Evolutionary conservation across 352 stramenopile species (phyloP).

Genomic region (Globisporangium splendens): DNA sequence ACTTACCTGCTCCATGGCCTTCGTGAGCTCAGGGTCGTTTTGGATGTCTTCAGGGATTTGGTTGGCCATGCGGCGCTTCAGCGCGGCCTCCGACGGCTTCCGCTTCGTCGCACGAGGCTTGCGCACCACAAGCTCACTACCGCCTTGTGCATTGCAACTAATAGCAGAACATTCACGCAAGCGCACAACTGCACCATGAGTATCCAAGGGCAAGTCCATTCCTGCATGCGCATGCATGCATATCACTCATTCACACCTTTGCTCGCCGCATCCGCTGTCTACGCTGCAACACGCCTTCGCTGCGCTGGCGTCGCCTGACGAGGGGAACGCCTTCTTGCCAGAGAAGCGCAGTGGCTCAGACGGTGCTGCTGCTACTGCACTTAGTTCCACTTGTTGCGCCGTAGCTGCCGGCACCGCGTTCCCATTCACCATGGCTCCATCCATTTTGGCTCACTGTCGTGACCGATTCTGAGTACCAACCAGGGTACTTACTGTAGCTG

Average conservation of each 20-base stretch:
- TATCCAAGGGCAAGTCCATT: too few relatives aligned
- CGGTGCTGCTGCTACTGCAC: not conserved
- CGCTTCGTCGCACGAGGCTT: constrained; percentile 55
- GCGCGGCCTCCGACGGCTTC: constrained; percentile 54
- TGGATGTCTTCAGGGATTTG: constrained; percentile 90
- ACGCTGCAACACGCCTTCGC: constrained; percentile 8
- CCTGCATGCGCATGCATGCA: too few relatives aligned
- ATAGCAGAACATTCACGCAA: too few relatives aligned
- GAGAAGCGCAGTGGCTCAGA: constrained; percentile 55
- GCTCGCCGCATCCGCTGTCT: constrained; percentile 8
- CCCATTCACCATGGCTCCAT: constrained; percentile 9
- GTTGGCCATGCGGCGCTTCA: constrained; percentile 76
- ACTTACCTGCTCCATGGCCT: constrained; percentile 85
- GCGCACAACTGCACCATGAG: too few relatives aligned
- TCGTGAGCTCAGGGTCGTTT: constrained; percentile 83
- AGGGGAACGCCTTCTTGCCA: constrained; percentile 21
- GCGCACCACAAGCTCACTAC: constrained; percentile 20
- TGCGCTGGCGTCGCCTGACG: not conserved
- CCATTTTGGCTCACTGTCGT: not conserved
- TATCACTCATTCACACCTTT: constrained; percentile 1
- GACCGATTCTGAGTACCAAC: not conserved
- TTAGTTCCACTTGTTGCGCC: not conserved
- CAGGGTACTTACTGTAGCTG: not conserved
- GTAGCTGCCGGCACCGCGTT: not conserved
- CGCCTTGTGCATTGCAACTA: not conserved